Percentiles rank a stretch among this genome's conserved stretches.
Evolutionary conservation across 495 filamentous ascomycete species (phyloP).

Genomic region (Aspergillus cristatus): DNA sequence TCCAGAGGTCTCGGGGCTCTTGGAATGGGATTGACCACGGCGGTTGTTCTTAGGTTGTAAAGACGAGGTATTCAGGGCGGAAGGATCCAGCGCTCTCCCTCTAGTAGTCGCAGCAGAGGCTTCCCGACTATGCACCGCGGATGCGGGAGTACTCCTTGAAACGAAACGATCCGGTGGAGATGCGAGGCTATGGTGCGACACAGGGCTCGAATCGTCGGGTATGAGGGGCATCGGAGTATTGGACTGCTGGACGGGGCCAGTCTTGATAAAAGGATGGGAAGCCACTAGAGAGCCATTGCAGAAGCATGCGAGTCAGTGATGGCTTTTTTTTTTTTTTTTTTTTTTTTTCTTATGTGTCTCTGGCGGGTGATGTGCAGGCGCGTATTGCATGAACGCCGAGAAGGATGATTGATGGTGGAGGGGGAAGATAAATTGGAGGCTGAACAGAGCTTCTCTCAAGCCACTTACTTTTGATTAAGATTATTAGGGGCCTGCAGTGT

Average conservation of each 20-base stretch:
- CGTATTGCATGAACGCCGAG: too few relatives aligned
- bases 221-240: constrained; percentile 30
- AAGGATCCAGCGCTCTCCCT: constrained; percentile 33
- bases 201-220: constrained; percentile 31
- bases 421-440: too few relatives aligned
- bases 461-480: too few relatives aligned
- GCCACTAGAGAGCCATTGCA: constrained; percentile 22
- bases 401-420: too few relatives aligned
- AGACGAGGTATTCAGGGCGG: constrained; percentile 24
- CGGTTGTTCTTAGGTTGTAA: constrained; percentile 32
- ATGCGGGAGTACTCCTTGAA: constrained; percentile 38
- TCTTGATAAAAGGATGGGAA: constrained; percentile 30
- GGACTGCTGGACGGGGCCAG: constrained; percentile 35
- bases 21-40: constrained; percentile 47
- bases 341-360: constrained; percentile 5
- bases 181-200: constrained; percentile 34
- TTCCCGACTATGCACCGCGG: constrained; percentile 41
- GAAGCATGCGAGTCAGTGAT: background rate
- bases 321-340: background rate
- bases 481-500: too few relatives aligned
- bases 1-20: constrained; percentile 38
- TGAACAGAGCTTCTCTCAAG: too few relatives aligned
- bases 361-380: too few relatives aligned
- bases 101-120: constrained; percentile 33
- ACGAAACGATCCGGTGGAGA: constrained; percentile 34